phyloP scores from a whole-genome alignment of 2,329 filamentous ascomycete genomes.

The Beauveria asiatica region DNA sequence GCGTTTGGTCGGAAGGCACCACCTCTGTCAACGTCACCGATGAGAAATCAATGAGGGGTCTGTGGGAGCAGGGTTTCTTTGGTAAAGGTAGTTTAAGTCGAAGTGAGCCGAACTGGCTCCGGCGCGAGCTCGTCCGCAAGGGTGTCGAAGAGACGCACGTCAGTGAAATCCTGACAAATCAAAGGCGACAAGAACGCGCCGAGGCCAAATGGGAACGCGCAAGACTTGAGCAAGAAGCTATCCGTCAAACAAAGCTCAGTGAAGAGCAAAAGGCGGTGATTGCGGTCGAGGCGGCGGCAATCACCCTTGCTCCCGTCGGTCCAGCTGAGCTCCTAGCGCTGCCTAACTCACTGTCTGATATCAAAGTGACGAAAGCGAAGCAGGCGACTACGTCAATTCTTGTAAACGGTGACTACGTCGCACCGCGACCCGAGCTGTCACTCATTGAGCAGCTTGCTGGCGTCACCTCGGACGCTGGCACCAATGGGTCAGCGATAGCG shows the following conservation, averaged over 20 bases:
- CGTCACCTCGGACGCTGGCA: background rate
- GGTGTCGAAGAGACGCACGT: slow-evolving; percentile 59
- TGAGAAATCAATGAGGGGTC: slow-evolving; percentile 60
- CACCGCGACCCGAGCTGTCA: background rate
- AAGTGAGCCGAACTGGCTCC: slow-evolving; percentile 90
- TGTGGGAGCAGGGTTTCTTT: slow-evolving; percentile 98
- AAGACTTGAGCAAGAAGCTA: slow-evolving; percentile 74
- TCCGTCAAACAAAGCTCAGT: slow-evolving; percentile 55
- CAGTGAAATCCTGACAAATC: slow-evolving; percentile 71
- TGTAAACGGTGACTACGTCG: slow-evolving; percentile 1
- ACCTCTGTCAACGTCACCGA: slow-evolving; percentile 80
- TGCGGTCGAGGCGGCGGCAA: background rate
- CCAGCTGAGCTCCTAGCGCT: slow-evolving; percentile 40
- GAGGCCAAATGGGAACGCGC: slow-evolving; percentile 87
- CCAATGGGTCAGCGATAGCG: background rate
- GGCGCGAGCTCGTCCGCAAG: slow-evolving; percentile 65
- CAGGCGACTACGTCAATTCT: background rate
- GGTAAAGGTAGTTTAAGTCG: slow-evolving; percentile 89
- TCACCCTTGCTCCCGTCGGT: slow-evolving; percentile 29
- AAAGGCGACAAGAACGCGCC: slow-evolving; percentile 70
- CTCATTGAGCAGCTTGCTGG: slow-evolving; percentile 11
- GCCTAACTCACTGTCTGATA: slow-evolving; percentile 44
- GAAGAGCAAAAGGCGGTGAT: slow-evolving; percentile 31
- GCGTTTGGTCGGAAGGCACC: slow-evolving; percentile 73
- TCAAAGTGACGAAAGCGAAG: slow-evolving; percentile 24